Percentiles rank a stretch among this genome's conserved stretches.
Conservation (phyloP, 805 yeast species). For the Candida loeiensis region DNA sequence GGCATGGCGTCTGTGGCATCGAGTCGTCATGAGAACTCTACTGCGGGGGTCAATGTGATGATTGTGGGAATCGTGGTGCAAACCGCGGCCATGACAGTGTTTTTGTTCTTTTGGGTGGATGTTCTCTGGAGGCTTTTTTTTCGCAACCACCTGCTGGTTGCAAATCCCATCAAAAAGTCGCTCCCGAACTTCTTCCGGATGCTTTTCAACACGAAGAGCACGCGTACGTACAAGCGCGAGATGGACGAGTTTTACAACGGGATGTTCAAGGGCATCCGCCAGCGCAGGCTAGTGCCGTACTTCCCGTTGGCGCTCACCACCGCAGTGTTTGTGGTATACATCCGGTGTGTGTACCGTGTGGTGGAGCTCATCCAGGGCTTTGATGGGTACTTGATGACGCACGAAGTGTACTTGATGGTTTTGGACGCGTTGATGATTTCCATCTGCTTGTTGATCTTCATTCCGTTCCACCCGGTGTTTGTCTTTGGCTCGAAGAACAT, state of each 20-base stretch:
- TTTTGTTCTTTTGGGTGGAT: constrained; percentile 34
- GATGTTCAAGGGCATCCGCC: constrained; percentile 22
- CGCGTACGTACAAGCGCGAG: constrained; percentile 19
- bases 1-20: constrained; percentile 29
- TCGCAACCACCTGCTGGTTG: constrained; percentile 17
- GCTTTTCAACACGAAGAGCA: constrained; percentile 24
- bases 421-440: constrained; percentile 40
- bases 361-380: constrained; percentile 40
- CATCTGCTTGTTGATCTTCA: constrained; percentile 31
- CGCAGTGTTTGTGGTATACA: constrained; percentile 32
- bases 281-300: constrained; percentile 24
- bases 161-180: constrained; percentile 16
- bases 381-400: constrained; percentile 32
- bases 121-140: constrained; percentile 32
- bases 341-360: constrained; percentile 35
- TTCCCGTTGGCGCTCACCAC: constrained; percentile 33
- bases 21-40: constrained; percentile 18
- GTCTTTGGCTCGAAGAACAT: constrained; percentile 29
- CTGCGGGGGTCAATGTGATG: constrained; percentile 37
- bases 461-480: constrained; percentile 39
- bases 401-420: constrained; percentile 36
- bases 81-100: constrained; percentile 37
- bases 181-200: constrained; percentile 27
- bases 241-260: constrained; percentile 33
- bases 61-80: constrained; percentile 39